A percentile compares a stretch with the other conserved stretches of the same genome.
Conservation (phyloP, 805 yeast genomes). For the Kuraishia piskuri region DNA sequence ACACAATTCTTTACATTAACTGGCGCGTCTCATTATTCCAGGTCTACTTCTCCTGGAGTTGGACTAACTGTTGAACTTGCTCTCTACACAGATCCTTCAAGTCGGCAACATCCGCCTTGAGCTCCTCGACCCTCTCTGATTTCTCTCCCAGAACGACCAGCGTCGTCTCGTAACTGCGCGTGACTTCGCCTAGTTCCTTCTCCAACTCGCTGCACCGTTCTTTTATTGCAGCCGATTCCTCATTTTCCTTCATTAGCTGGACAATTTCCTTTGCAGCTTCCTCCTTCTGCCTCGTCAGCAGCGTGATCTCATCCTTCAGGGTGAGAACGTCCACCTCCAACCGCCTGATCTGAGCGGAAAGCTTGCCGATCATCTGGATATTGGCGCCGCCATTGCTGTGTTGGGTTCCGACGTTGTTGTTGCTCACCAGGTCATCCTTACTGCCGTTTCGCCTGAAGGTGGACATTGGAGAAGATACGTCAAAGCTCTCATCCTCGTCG, state of each 20-base stretch:
- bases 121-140: conserved; percentile 76
- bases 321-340: conserved; percentile 71
- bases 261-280: conserved; percentile 63
- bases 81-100: conserved; percentile 73
- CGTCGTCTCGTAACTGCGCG: conserved; percentile 37
- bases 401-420: not conserved
- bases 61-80: conserved; percentile 85
- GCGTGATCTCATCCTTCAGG: conserved; percentile 51
- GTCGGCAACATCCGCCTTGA: conserved; percentile 82
- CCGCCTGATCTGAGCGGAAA: conserved; percentile 70
- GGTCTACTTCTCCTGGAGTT: conserved; percentile 34
- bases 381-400: conserved; percentile 13
- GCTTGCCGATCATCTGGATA: conserved; percentile 62
- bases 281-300: conserved; percentile 48
- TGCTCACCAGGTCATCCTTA: conserved; percentile 1
- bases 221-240: conserved; percentile 27
- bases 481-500: not conserved
- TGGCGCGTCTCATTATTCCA: not conserved
- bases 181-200: conserved; percentile 25
- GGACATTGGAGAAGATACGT: conserved; percentile 11
- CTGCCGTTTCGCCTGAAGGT: conserved; percentile 6
- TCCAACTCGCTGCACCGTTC: conserved; percentile 23
- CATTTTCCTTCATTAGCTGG: conserved; percentile 46
- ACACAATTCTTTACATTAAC: not conserved
- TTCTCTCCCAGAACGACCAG: conserved; percentile 78